Evolutionary conservation across 306 rosid genomes (phyloP).

Genomic region (Lathyrus sativus): DNA sequence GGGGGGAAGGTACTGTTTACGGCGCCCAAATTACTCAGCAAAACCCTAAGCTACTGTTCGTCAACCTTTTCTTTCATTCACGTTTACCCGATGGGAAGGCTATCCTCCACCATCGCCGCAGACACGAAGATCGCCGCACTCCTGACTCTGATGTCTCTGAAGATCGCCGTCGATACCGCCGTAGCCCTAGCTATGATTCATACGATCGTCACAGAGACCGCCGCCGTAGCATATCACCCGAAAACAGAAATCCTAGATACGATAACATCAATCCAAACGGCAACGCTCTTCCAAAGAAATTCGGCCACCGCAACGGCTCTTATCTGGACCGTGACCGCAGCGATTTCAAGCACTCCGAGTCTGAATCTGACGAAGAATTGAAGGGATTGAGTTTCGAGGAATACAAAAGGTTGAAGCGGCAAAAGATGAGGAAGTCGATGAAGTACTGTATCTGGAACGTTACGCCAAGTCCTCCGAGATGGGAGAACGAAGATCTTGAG

Average conservation of each 20-base stretch:
- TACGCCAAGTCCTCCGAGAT: too few species aligned
- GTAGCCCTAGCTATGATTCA: constrained; percentile 77
- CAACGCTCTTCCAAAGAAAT: too few species aligned
- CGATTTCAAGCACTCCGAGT: constrained; percentile 50
- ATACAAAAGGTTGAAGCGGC: too few species aligned
- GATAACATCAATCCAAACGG: constrained; percentile 31
- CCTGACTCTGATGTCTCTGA: constrained; percentile 50
- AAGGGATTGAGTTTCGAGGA: too few species aligned
- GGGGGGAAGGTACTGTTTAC: too few species aligned
- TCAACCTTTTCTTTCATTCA: background rate
- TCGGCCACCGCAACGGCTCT: constrained; percentile 55
- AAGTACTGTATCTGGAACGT: too few species aligned
- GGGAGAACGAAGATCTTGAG: too few species aligned
- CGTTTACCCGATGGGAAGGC: constrained; percentile 50
- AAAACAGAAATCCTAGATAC: constrained; percentile 51
- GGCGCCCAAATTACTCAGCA: too few species aligned
- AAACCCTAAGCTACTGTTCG: too few species aligned
- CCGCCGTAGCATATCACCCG: constrained; percentile 48
- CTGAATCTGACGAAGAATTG: constrained; percentile 83
- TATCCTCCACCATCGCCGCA: constrained; percentile 51
- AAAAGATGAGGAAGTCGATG: too few species aligned
- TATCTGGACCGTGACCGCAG: constrained; percentile 52
- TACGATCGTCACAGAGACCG: constrained; percentile 42
- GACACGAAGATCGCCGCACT: constrained; percentile 42
- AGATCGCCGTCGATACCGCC: constrained; percentile 45